Conservation (phyloP, 1,139 yeast species). For the Yamadazyma buinensis region DNA sequence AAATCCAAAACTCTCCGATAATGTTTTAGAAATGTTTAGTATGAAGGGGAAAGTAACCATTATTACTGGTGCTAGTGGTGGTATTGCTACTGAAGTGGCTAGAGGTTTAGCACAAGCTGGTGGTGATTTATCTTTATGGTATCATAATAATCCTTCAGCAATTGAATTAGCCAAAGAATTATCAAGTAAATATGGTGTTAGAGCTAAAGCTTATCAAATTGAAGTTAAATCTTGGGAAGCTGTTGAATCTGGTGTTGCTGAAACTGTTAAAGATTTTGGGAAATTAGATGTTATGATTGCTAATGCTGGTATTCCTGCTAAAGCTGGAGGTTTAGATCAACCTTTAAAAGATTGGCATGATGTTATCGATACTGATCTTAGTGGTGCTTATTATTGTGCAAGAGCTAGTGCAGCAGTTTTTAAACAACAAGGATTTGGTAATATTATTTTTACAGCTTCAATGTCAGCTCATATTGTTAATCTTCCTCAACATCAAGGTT, state of each 20-base stretch:
- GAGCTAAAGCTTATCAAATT: slow-evolving; percentile 63
- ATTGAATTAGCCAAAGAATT: slow-evolving; percentile 59
- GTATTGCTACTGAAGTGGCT: slow-evolving; percentile 77
- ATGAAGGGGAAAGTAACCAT: slow-evolving; percentile 76
- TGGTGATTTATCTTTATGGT: slow-evolving; percentile 44
- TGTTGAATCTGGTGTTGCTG: slow-evolving; percentile 37
- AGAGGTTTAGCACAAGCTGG: slow-evolving; percentile 84
- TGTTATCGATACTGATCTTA: slow-evolving; percentile 59
- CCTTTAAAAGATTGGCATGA: slow-evolving; percentile 37
- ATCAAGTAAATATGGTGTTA: slow-evolving; percentile 54
- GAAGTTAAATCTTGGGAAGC: slow-evolving; percentile 58
- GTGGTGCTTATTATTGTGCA: slow-evolving; percentile 58
- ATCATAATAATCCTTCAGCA: slow-evolving; percentile 45
- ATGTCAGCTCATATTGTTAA: slow-evolving; percentile 57
- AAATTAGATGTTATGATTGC: slow-evolving; percentile 18
- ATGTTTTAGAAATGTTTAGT: slow-evolving; percentile 48
- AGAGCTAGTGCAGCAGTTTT: slow-evolving; percentile 51
- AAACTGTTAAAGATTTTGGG: slow-evolving; percentile 14
- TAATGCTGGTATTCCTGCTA: slow-evolving; percentile 19
- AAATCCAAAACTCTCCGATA: slow-evolving; percentile 21
- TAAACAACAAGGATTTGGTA: slow-evolving; percentile 45
- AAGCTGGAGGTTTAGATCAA: slow-evolving; percentile 32
- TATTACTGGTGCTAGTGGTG: slow-evolving; percentile 79
- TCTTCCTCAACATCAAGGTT: slow-evolving; percentile 51
- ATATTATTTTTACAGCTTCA: slow-evolving; percentile 59